Evolutionary conservation across 768 basidiomycete genomes (phyloP).

Genomic region (Mrakia frigida): DNA sequence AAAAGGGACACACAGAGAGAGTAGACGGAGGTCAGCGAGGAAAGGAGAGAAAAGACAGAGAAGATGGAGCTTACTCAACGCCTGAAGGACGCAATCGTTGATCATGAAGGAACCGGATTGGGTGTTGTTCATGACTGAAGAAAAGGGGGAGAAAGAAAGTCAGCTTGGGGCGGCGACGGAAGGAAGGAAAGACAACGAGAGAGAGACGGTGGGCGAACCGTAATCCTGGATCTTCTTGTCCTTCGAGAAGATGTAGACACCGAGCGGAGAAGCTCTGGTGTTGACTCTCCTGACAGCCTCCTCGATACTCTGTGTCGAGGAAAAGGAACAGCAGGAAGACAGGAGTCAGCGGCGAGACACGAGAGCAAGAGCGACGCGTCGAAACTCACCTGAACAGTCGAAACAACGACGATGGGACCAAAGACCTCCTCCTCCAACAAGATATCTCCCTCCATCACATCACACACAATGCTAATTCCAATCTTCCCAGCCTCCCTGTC

Average conservation of each 20-base stretch:
- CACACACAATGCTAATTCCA: constrained; percentile 41
- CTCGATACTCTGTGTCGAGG: constrained; percentile 37
- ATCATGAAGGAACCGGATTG: constrained; percentile 20
- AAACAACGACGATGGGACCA: constrained; percentile 43
- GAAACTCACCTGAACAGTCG: constrained; percentile 41
- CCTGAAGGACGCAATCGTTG: constrained; percentile 28
- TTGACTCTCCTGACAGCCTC: constrained; percentile 42
- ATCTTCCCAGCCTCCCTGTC: constrained; percentile 37
- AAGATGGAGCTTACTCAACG: constrained; percentile 1
- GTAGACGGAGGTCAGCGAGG: too few relatives aligned
- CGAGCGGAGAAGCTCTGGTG: constrained; percentile 39
- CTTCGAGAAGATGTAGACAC: constrained; percentile 42
- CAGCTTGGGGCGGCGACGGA: not conserved
- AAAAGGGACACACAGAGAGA: too few relatives aligned
- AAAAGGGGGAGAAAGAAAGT: not conserved
- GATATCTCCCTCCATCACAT: constrained; percentile 34
- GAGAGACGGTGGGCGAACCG: constrained; percentile 35
- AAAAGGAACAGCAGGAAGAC: not conserved
- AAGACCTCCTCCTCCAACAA: constrained; percentile 44
- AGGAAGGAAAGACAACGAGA: not conserved
- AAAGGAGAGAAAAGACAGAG: too few relatives aligned
- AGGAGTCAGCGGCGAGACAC: not conserved
- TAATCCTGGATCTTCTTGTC: constrained; percentile 37
- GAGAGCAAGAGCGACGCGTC: too few relatives aligned
- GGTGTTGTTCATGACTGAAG: constrained; percentile 18